Base-by-base conservation (phyloP, 805 yeast genomes). In the Wilhelminamyces savonicus region DNA sequence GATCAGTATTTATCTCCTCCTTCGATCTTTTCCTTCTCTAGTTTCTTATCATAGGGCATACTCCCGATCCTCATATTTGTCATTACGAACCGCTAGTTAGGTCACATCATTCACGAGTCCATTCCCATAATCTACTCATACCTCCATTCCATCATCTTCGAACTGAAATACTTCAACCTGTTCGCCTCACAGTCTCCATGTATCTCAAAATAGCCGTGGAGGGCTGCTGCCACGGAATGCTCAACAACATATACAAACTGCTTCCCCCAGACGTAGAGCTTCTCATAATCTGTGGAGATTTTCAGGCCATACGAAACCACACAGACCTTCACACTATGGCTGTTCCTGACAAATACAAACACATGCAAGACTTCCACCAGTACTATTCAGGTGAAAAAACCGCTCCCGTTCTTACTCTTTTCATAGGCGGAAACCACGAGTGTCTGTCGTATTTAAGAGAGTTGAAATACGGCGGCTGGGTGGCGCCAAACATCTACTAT, bases 401-500 rank as follows among this genome's bases (percentile, higher is more conserved):
- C 17, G 95, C 95, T 0, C 95, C 96, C 0, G 66, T 81, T 1
- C 54, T 76, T 19, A 90, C 97, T 0, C 42, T 92, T 0, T 82
- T 90, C 41, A 75, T 92, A 24, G 97, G 98, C 3, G 98, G 98
- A 0, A 92, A 92, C 55, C 98, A 92, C 48, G 98, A 92, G 50
- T 78, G 92, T 4, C 83, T 94, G 34, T 75, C 78, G 35, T 84
- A 82, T 50, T 49, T 92, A 38, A 62, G 71, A 36, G 86, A 82
- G 42, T 56, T 88, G 34, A 74, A 73, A 35, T 71, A 69, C 50
- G 98, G 98, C 9, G 98, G 98, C 0, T 92, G 90, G 84, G 88
- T 83, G 1, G 94, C 95, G 2, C 84, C 86, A 1, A 78, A 81
- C 39, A 84, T 92, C 10, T 92, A 80, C 54, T 92, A 76, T 49